A percentile compares a stretch with the other conserved stretches of the same genome.
phyloP scores from a whole-genome alignment of 2,329 filamentous ascomycete genomes.

The Calonectria pseudoreteaudii region DNA sequence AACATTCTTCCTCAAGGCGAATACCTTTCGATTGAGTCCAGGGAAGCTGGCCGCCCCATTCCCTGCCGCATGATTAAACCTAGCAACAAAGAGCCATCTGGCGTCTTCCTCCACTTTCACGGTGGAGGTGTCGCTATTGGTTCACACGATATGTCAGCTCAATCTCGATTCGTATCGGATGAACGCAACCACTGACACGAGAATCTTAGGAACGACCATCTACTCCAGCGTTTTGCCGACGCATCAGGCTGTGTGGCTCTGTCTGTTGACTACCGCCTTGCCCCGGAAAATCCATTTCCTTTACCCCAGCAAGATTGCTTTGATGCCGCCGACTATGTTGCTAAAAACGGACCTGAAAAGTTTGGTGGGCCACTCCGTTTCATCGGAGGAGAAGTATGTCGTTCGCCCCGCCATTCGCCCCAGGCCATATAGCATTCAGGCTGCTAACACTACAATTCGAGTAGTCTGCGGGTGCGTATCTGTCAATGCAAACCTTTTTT shows the following conservation, averaged over 20 bases:
- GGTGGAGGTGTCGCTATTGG: slow-evolving; percentile 12
- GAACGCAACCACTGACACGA: not conserved
- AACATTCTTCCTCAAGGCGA: not conserved
- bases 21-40: not conserved
- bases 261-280: not conserved
- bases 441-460: not conserved
- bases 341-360: not conserved
- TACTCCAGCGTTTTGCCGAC: slow-evolving; percentile 18
- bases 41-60: not conserved
- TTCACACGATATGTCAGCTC: slow-evolving; percentile 4
- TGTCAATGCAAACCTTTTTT: not conserved
- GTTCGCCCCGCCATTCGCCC: no score
- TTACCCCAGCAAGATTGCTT: not conserved
- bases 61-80: slow-evolving; percentile 2
- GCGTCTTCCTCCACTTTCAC: slow-evolving; percentile 15
- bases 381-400: not conserved
- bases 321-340: not conserved
- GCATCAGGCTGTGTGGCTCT: slow-evolving; percentile 1
- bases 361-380: not conserved
- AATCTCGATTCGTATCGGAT: not conserved
- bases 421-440: no score
- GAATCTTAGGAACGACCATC: not conserved
- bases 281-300: not conserved
- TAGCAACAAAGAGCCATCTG: not conserved
- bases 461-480: not conserved